These are phyloP conservation scores for Tilletia setariae DNA, from an alignment of 1,284 basidiomycete species.

Conservation along the genomic window DNA sequence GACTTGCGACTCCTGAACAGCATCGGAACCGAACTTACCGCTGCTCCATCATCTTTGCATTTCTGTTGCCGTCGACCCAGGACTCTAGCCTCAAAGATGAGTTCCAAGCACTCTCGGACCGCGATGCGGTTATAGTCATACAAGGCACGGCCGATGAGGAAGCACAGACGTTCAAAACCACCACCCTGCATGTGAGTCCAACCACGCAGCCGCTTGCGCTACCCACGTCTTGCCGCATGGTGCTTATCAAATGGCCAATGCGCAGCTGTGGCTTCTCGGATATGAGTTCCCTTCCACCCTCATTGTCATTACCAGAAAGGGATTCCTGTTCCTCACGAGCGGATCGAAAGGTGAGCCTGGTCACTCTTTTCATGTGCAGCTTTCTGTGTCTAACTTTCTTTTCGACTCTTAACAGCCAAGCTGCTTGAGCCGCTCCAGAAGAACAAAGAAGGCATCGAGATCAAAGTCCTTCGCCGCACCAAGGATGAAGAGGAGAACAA, in stretches of 20 bases:
- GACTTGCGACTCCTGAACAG: no score
- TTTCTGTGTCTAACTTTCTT: background rate
- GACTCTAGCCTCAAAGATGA: conserved; percentile 23
- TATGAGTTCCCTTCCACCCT: conserved; percentile 96
- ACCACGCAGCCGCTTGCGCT: no score
- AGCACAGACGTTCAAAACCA: conserved; percentile 37
- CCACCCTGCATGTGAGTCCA: conserved; percentile 29
- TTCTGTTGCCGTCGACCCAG: background rate
- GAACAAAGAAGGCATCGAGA: conserved; percentile 34
- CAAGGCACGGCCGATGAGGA: conserved; percentile 40
- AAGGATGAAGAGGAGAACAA: conserved; percentile 56
- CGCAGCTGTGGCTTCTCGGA: conserved; percentile 86
- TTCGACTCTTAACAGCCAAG: conserved; percentile 27
- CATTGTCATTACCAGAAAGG: conserved; percentile 70
- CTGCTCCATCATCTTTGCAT: background rate
- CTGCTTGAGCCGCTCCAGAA: conserved; percentile 40
- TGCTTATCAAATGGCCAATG: background rate
- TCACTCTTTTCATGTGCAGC: background rate
- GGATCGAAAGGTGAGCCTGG: conserved; percentile 72
- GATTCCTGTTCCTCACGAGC: conserved; percentile 77
- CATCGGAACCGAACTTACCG: no score
- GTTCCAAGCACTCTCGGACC: conserved; percentile 24
- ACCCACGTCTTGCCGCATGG: no score
- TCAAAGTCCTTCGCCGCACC: conserved; percentile 53
- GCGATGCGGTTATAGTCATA: conserved; percentile 35